Percentiles rank a stretch among this genome's conserved stretches.
phyloP scores from a whole-genome alignment of 176 grass and related monocot genomes.

The Areca catechu region DNA sequence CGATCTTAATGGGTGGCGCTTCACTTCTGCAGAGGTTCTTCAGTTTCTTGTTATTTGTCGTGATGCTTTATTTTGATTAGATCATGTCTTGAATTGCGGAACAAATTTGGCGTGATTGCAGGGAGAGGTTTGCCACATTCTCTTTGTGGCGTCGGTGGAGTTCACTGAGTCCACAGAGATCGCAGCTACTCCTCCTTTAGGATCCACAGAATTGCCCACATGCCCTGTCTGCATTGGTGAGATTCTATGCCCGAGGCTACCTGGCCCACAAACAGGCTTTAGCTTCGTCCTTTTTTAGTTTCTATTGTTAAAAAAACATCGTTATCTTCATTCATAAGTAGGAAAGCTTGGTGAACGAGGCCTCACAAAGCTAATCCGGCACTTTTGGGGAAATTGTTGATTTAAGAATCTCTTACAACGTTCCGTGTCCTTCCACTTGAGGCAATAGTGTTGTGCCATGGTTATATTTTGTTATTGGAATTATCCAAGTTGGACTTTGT shows the following conservation, averaged over 20 bases:
- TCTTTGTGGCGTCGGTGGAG: constrained; percentile 62
- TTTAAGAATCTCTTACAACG: no score
- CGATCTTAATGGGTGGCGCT: constrained; percentile 90
- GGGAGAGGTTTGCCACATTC: constrained; percentile 86
- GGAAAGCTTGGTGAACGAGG: no score
- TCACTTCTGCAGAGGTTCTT: constrained; percentile 63
- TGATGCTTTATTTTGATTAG: background rate
- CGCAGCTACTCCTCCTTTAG: constrained; percentile 43
- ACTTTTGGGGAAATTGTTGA: no score
- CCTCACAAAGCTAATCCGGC: no score
- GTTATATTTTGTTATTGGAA: no score
- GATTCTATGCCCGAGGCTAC: constrained; percentile 4
- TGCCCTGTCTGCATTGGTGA: constrained; percentile 94
- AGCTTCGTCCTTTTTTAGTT: no score
- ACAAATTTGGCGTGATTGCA: constrained; percentile 7
- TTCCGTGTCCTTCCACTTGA: no score
- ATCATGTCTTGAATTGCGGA: background rate
- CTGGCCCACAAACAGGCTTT: no score
- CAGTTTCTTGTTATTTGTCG: constrained; percentile 5
- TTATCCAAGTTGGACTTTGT: no score
- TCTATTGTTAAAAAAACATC: no score
- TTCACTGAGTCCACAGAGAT: constrained; percentile 55
- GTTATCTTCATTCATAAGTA: no score
- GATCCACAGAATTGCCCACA: constrained; percentile 66
- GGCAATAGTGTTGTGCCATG: no score